Base-by-base conservation (phyloP, 805 yeast species). In the Yamadazyma laniorum region DNA sequence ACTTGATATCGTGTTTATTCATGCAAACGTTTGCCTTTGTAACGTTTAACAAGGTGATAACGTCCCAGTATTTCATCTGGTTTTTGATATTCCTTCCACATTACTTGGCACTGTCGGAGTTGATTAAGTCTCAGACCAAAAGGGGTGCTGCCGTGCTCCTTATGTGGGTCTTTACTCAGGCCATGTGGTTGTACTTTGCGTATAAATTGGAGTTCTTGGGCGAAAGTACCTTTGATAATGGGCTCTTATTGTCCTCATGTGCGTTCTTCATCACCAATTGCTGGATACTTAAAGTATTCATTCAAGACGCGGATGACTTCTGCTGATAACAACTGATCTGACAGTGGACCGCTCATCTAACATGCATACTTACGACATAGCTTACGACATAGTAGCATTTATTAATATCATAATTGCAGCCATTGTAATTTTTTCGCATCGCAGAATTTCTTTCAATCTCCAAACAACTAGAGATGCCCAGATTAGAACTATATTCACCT, bases 31-130 rank as follows among this genome's bases (percentile, higher is more conserved):
- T 66, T 52, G 59, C 70, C 27, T 69, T 69, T 51, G 74, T 69
- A 14, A 53, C 65, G 15, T 65, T 67, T 48, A 69, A 69, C 49
- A 69, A 69, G 44, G 90, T 91, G 44, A 65, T 89, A 52, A 93
- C 99, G 0, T 87, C 96, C 1, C 99, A 93, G 64, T 93, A 93
- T 61, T 93, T 93, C 61, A 78, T 91, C 45, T 93, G 99, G 99
- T 93, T 84, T 53, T 63, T 93, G 50, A 85, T 89, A 11, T 78
- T 90, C 47, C 59, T 91, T 29, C 98, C 99, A 2, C 77, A 85
- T 38, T 82, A 67, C 51, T 56, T 88, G 6, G 67, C 81, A 2
- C 55, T 63, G 6, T 68, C 87, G 0, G 56, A 51, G 2, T 41
- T 63, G 1, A 44, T 56, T 0, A 43, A 38, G 0, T 37, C 51